Conservation (phyloP, 2,329 filamentous ascomycete genomes). For the Microdochium trichocladiopsis region DNA sequence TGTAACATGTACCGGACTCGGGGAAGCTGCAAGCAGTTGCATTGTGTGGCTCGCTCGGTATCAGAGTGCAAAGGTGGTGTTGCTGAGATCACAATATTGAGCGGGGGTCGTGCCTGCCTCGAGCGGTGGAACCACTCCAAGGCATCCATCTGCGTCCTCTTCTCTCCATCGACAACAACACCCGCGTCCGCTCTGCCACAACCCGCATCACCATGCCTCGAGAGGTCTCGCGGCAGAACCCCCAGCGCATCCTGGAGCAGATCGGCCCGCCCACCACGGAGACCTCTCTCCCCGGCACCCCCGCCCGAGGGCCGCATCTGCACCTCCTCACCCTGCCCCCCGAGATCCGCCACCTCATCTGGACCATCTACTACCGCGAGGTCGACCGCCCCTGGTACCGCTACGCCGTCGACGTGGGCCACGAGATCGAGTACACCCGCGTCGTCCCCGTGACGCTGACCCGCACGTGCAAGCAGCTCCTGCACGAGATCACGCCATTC, state of each 20-base stretch:
- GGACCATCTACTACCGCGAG: not conserved
- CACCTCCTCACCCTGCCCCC: not conserved
- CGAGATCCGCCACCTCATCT: not conserved
- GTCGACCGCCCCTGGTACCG: not conserved
- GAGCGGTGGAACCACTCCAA: not conserved
- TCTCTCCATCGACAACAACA: not conserved
- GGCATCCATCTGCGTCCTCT: not conserved
- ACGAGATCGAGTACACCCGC: not conserved
- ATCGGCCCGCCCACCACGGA: not conserved
- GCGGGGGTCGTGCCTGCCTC: not conserved
- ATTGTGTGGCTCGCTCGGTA: no score
- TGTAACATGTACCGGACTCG: not conserved
- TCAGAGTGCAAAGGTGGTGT: not conserved
- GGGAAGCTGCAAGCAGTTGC: not conserved
- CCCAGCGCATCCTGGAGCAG: not conserved
- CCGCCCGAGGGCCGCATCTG: no score
- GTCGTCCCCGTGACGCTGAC: not conserved
- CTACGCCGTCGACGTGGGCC: not conserved
- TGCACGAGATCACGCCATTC: not conserved
- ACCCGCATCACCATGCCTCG: not conserved
- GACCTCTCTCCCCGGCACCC: not conserved
- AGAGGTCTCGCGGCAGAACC: not conserved
- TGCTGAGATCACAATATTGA: not conserved
- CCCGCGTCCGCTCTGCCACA: not conserved
- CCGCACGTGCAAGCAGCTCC: not conserved